Conservation (phyloP, 2,329 filamentous ascomycete genomes). For the Cladophialophora carrionii region DNA sequence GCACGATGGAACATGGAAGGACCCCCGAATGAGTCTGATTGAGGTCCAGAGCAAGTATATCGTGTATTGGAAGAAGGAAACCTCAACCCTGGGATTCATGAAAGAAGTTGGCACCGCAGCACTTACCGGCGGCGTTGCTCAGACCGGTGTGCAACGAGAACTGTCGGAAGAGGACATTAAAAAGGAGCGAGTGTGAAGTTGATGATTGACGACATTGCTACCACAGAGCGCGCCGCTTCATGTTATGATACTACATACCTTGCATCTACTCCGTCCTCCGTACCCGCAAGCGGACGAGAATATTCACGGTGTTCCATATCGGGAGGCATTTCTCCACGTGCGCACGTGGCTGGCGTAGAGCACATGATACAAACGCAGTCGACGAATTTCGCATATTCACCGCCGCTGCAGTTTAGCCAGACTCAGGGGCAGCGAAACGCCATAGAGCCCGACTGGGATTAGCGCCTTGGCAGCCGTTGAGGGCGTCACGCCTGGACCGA, state of each 20-base stretch:
- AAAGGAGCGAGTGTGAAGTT: slow-evolving; percentile 32
- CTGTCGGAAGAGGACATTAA: slow-evolving; percentile 38
- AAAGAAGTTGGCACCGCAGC: slow-evolving; percentile 48
- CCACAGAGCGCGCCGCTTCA: not conserved
- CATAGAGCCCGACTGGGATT: slow-evolving; percentile 6
- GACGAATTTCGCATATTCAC: slow-evolving; percentile 10
- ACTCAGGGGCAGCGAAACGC: not conserved
- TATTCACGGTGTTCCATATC: not conserved
- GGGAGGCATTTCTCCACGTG: slow-evolving; percentile 13
- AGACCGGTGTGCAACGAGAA: slow-evolving; percentile 43
- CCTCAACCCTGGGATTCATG: slow-evolving; percentile 44
- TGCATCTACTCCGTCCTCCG: not conserved
- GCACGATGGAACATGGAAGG: slow-evolving; percentile 51
- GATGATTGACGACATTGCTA: not conserved
- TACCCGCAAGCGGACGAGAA: not conserved
- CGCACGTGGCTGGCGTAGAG: slow-evolving; percentile 18
- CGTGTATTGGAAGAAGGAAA: slow-evolving; percentile 46
- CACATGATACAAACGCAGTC: not conserved
- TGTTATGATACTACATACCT: not conserved
- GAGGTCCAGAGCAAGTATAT: slow-evolving; percentile 49
- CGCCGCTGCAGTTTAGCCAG: not conserved
- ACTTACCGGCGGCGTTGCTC: slow-evolving; percentile 46
- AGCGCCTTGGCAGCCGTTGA: slow-evolving; percentile 15
- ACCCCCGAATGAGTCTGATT: slow-evolving; percentile 53
- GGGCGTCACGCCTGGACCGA: not conserved